Percentiles rank a stretch among this genome's conserved stretches.
phyloP scores from a whole-genome alignment of 345 rosid species.

The Rubroshorea leprosula region DNA sequence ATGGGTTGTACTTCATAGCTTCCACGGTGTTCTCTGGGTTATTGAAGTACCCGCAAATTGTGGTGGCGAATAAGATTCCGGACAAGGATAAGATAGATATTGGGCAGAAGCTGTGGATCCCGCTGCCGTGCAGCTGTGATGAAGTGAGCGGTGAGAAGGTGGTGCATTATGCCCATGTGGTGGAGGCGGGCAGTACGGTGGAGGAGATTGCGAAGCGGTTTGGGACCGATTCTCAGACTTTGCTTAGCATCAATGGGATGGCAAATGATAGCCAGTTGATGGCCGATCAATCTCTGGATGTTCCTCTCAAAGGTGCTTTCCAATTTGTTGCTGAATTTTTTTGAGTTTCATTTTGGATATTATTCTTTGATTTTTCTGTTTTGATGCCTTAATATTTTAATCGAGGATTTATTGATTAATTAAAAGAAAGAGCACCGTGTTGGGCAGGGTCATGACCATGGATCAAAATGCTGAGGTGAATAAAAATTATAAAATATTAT shows the following conservation, averaged over 20 bases:
- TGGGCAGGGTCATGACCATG: no score
- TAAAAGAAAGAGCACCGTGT: no score
- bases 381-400: no score
- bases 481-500: no score
- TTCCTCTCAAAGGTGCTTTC: constrained; percentile 71
- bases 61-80: constrained; percentile 23
- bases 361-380: constrained; percentile 7
- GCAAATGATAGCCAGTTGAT: constrained; percentile 19
- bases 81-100: constrained; percentile 14
- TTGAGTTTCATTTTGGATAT: background rate
- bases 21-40: constrained; percentile 26
- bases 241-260: constrained; percentile 43
- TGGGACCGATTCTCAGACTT: constrained; percentile 27
- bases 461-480: no score
- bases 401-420: no score
- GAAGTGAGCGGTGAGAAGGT: constrained; percentile 30
- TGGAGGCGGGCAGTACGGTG: constrained; percentile 35
- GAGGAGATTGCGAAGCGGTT: constrained; percentile 38
- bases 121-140: constrained; percentile 69
- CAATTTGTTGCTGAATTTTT: no score
- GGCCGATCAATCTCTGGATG: constrained; percentile 39
- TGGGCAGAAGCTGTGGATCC: constrained; percentile 48
- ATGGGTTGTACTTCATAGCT: constrained; percentile 37
- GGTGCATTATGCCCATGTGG: constrained; percentile 59
- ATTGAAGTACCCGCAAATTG: constrained; percentile 26